Conservation (phyloP, 352 stramenopile genomes). For the Phytophthora pistaciae region DNA sequence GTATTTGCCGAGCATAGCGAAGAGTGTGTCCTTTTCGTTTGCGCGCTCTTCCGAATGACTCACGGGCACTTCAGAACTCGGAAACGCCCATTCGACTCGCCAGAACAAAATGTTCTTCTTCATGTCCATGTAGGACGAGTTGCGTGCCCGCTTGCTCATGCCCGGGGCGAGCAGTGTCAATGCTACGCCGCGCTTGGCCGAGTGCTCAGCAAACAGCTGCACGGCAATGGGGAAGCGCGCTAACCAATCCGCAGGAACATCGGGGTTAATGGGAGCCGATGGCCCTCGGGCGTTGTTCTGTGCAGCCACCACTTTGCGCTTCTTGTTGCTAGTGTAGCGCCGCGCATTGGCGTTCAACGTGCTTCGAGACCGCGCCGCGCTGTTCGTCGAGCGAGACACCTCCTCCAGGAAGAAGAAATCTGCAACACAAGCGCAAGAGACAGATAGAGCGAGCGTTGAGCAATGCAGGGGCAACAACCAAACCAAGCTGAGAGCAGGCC, state of each 20-base stretch:
- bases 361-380: constrained; percentile 46
- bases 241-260: constrained; percentile 78
- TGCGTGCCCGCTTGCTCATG: constrained; percentile 83
- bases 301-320: constrained; percentile 33
- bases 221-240: constrained; percentile 72
- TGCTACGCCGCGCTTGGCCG: constrained; percentile 69
- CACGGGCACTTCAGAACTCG: constrained; percentile 53
- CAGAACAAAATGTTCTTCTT: constrained; percentile 73
- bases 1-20: constrained; percentile 69
- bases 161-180: constrained; percentile 79
- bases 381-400: constrained; percentile 66
- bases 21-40: constrained; percentile 61
- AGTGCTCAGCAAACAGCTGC: constrained; percentile 76
- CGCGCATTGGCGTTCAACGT: constrained; percentile 51
- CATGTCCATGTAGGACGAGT: constrained; percentile 81
- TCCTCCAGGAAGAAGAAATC: constrained; percentile 86
- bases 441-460: background rate
- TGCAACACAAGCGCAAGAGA: constrained; percentile 16
- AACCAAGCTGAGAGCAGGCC: background rate
- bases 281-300: constrained; percentile 5
- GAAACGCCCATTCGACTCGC: constrained; percentile 85
- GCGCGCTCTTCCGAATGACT: constrained; percentile 62
- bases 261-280: constrained; percentile 52
- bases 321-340: constrained; percentile 42
- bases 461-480: background rate